Base-by-base conservation (phyloP, 2,329 filamentous ascomycete species). In the Colletotrichum sp. region DNA sequence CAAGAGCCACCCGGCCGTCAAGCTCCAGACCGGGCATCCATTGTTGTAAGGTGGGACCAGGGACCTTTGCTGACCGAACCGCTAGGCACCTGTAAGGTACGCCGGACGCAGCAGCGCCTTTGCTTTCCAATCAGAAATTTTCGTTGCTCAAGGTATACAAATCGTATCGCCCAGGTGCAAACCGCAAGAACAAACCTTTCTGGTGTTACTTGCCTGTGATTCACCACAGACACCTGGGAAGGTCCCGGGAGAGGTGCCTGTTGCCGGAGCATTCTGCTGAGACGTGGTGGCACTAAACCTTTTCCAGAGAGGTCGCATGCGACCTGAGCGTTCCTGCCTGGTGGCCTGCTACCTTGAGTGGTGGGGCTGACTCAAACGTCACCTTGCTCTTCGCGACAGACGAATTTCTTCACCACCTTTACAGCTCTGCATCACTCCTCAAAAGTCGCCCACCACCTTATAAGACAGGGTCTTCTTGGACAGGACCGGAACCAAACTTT, bases 331-430 rank as follows among this genome's bases (percentile, higher is more conserved):
- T 74, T 76, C 74, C 71, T 76, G 71, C 74, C 64, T 76, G 52
- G 58, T 8, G 58, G 58, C 63, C 57, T 77, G 71, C 60, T 66
- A 65, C 57, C 36, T 34, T 58, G 38, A 63, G 30, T 68, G 38
- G 74, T 68, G 74, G 67, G 69, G 76, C 76, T 74, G 55, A 74
- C 69, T 74, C 75, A 78, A 77, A 78, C 77, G 77, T 77, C 77
- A 72, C 72, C 72, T 70, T 75, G 77, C 74, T 76, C 67, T 74
- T 76, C 58, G 74, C 74, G 74, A 76, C 64, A n/a, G 71, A 57
- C 63, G 74, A 75, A 71, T 71, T 76, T 76, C 71, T 76, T 76
- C 66, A 66, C 52, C 38, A 36, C 12, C 34, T 38, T 60, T 48
- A 18, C 58, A 18, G 52, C 36, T 65, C 43, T 52, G 52, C 60